Base-by-base conservation (phyloP, 2,329 filamentous ascomycete genomes). In the Cercospora beticola region DNA sequence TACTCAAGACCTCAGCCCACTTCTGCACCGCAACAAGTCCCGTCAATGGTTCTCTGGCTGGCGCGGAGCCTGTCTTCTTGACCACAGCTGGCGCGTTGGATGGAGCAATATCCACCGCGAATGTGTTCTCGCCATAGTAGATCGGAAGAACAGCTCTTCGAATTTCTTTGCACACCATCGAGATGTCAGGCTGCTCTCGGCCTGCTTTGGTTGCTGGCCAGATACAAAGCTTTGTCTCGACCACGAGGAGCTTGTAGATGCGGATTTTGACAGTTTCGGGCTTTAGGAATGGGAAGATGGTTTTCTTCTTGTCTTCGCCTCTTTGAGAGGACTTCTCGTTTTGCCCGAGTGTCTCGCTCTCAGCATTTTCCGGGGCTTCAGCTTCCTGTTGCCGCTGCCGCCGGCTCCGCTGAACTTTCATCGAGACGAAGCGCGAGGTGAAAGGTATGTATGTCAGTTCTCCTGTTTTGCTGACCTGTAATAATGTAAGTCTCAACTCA, bases 121-220 rank as follows among this genome's bases (percentile, higher is more conserved):
- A 76, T 0, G 62, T 70, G 23, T 74, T 76, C 63, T 73, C 70
- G 9, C 65, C 66, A 56, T 77, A 77, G 59, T 70, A 75, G 23
- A 76, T 65, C 5, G 70, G 70, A 60, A 76, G 54, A 4, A 74
- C 73, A 14, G 76, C 74, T 5, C 54, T 46, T 0, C 76, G 68
- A n/a, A 76, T 64, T 36, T 72, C 65, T 12, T 62, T 67, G 23
- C 61, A 67, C 2, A 71, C 71, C 71, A 75, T 74, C 0, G 72
- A 71, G 10, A 76, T 43, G 57, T 76, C 76, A 9, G 76, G 74
- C 63, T 77, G 76, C 33, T 76, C 72, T 1, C 66, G 46, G 8
- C 69, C 74, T 0, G 56, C 66, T 5, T 14, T 26, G 6, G 49
- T 62, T 2, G 68, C 69, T 1, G 74, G 74, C 33, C 69, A 72